Conservation (phyloP, 2,329 filamentous ascomycete species). For the Monilinia aucupariae region DNA sequence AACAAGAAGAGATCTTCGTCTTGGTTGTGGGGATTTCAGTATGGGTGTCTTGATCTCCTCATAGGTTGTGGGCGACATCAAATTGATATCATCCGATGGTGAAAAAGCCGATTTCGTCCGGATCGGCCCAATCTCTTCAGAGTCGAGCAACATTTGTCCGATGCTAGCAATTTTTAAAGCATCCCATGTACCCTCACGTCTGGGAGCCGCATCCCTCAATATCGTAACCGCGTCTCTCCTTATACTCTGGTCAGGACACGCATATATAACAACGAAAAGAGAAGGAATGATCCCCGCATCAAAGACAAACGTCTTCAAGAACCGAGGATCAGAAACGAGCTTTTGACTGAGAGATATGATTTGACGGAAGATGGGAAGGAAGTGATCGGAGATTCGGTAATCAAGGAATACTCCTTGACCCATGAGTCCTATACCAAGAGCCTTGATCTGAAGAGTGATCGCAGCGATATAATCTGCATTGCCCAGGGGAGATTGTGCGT, state of each 20-base stretch:
- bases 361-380: constrained; percentile 19
- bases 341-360: constrained; percentile 20
- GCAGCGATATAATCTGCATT: constrained; percentile 21
- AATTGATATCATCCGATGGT: constrained; percentile 5
- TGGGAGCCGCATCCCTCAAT: constrained; percentile 19
- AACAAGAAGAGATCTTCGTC: constrained; percentile 15
- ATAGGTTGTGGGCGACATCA: constrained; percentile 7
- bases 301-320: constrained; percentile 26
- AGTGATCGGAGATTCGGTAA: constrained; percentile 5
- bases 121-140: constrained; percentile 13
- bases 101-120: constrained; percentile 1
- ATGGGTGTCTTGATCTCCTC: constrained; percentile 11
- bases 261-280: constrained; percentile 23
- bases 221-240: constrained; percentile 23
- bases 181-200: constrained; percentile 26
- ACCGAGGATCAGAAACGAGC: constrained; percentile 18
- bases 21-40: constrained; percentile 5
- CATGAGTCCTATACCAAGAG: constrained; percentile 19
- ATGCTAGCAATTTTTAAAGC: constrained; percentile 19
- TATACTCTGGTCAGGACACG: constrained; percentile 18
- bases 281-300: constrained; percentile 25
- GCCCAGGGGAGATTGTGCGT: constrained; percentile 4
- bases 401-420: constrained; percentile 17
- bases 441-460: constrained; percentile 20
- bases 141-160: constrained; percentile 16